Evolutionary conservation across 2,329 filamentous ascomycete species (phyloP).

Genomic region (Eutypa lata): DNA sequence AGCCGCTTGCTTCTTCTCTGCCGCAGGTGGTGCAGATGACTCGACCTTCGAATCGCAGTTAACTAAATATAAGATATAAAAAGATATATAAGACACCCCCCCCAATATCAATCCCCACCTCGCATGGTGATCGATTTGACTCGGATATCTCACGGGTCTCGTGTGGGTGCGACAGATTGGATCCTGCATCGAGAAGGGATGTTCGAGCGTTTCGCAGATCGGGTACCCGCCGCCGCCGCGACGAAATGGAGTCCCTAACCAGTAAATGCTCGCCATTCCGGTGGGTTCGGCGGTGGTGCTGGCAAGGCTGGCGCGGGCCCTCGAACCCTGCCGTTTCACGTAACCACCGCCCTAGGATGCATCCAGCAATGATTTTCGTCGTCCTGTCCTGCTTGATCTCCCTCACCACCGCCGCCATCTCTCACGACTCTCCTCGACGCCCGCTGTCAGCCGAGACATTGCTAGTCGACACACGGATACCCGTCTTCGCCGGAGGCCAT

Average conservation of each 20-base stretch:
- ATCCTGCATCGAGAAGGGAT: constrained; percentile 15
- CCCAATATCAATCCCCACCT: background rate
- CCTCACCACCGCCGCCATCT: constrained; percentile 19
- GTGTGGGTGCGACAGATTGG: background rate
- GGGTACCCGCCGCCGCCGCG: constrained; percentile 21
- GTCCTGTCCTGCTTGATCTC: constrained; percentile 25
- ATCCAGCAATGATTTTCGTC: constrained; percentile 30
- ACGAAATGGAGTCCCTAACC: constrained; percentile 13
- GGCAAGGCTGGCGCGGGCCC: constrained; percentile 11
- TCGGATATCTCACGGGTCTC: background rate
- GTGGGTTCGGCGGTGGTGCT: constrained; percentile 9
- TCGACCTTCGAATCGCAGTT: background rate
- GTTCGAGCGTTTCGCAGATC: constrained; percentile 19
- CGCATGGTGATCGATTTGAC: background rate
- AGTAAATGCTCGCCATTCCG: constrained; percentile 12
- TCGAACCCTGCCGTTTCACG: constrained; percentile 22
- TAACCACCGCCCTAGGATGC: constrained; percentile 16
- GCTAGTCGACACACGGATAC: constrained; percentile 33
- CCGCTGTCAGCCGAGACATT: constrained; percentile 28
- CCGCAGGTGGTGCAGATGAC: background rate
- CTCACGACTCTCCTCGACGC: constrained; percentile 17
- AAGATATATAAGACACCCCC: background rate
- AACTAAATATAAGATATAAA: background rate
- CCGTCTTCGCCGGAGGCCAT: constrained; percentile 28
- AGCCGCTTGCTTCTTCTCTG: background rate